Percentiles rank a stretch among this genome's conserved stretches.
Conservation (phyloP, 192 early-diverging fungal species). For the Rhizophagus sp. region DNA sequence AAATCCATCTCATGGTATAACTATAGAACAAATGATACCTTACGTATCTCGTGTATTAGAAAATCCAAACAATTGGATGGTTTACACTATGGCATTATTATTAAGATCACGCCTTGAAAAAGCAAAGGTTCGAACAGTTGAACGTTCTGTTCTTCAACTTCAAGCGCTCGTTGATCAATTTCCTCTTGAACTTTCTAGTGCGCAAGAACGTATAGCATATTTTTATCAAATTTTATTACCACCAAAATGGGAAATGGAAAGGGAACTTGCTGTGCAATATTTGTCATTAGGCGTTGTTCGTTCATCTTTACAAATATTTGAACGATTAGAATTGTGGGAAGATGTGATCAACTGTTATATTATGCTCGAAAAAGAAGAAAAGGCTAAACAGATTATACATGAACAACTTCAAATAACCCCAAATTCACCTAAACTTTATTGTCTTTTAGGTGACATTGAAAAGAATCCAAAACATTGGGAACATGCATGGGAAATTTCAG, state of each 20-base stretch:
- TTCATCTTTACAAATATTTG: conserved; percentile 93
- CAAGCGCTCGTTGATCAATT: conserved; percentile 97
- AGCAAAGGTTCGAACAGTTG: conserved; percentile 81
- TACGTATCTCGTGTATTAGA: conserved; percentile 89
- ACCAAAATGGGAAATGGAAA: conserved; percentile 95
- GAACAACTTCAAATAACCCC: conserved; percentile 64
- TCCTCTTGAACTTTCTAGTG: conserved; percentile 62
- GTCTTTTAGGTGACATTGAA: conserved; percentile 87
- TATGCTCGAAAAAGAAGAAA: conserved; percentile 80
- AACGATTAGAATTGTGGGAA: conserved; percentile 96
- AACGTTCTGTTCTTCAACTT: conserved; percentile 87
- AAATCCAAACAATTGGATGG: conserved; percentile 97
- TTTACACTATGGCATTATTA: conserved; percentile 94
- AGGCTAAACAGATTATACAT: conserved; percentile 81
- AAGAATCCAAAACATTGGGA: conserved; percentile 75
- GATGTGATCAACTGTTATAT: conserved; percentile 87
- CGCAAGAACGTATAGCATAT: conserved; percentile 75
- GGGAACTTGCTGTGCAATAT: conserved; percentile 84
- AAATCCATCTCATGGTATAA: conserved; percentile 91
- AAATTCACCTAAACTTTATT: conserved; percentile 81
- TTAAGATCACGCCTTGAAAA: conserved; percentile 89
- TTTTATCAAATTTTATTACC: conserved; percentile 82
- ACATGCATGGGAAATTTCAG: conserved; percentile 89
- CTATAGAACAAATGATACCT: conserved; percentile 94
- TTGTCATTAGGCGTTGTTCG: conserved; percentile 83